These are phyloP conservation scores for Pseudozyma tsukubaensis DNA, from an alignment of 1,284 basidiomycete species.

Conservation along the genomic window DNA sequence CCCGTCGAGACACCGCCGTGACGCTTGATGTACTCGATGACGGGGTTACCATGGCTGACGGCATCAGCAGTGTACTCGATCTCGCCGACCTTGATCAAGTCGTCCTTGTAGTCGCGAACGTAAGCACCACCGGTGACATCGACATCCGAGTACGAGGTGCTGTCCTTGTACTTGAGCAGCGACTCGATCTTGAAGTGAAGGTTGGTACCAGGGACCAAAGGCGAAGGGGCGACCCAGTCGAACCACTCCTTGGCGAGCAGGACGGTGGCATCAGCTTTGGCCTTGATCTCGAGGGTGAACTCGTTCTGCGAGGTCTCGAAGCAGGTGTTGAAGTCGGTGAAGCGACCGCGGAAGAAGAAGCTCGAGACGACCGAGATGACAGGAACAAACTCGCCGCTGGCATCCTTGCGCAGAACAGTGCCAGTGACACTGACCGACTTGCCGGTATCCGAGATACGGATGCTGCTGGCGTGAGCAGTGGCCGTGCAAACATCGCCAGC, in stretches of 20 bases:
- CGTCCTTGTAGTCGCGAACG: conserved; percentile 62
- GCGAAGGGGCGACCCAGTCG: conserved; percentile 85
- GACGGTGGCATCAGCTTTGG: conserved; percentile 86
- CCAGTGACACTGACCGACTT: conserved; percentile 72
- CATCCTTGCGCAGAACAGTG: conserved; percentile 53
- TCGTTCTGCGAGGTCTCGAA: conserved; percentile 88
- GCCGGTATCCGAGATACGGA: conserved; percentile 89
- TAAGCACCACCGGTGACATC: conserved; percentile 77
- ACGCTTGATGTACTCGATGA: conserved; percentile 90
- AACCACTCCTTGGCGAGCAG: conserved; percentile 98
- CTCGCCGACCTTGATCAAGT: conserved; percentile 58
- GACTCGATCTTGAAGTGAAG: conserved; percentile 90
- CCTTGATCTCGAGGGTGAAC: conserved; percentile 81
- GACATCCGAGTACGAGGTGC: conserved; percentile 83
- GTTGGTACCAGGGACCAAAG: conserved; percentile 78
- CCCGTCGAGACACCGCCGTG: conserved; percentile 81
- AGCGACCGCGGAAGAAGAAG: conserved; percentile 95
- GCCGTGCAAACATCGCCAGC: conserved; percentile 91
- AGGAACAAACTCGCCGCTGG: conserved; percentile 80
- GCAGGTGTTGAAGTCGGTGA: conserved; percentile 92
- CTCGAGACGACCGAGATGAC: conserved; percentile 93
- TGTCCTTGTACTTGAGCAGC: conserved; percentile 90
- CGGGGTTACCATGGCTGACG: conserved; percentile 79
- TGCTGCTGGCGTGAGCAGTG: conserved; percentile 86
- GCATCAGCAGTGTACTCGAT: conserved; percentile 59